phyloP scores from a whole-genome alignment of 495 filamentous ascomycete genomes.

The Daldinia grandis region DNA sequence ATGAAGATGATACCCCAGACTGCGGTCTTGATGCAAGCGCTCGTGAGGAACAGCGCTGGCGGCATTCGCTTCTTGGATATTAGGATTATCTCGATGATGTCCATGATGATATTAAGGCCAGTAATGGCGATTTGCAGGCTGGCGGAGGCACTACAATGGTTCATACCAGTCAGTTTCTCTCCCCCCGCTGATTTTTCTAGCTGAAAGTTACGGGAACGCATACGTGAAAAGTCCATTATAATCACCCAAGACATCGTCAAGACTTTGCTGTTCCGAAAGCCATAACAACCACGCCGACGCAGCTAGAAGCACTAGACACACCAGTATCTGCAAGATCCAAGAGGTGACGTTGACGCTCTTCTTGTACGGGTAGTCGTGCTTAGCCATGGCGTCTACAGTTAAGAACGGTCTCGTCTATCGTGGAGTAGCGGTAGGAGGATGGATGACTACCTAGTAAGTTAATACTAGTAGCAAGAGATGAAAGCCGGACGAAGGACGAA shows the following conservation, averaged over 20 bases:
- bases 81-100: conserved; percentile 40
- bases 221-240: conserved; percentile 21
- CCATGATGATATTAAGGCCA: conserved; percentile 28
- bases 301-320: conserved; percentile 28
- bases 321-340: conserved; percentile 36
- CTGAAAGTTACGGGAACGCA: not conserved
- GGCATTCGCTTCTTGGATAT: conserved; percentile 33
- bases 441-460: not conserved
- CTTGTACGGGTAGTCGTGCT: conserved; percentile 36
- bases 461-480: not conserved
- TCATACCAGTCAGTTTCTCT: conserved; percentile 19
- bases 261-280: not conserved
- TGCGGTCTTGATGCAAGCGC: conserved; percentile 33
- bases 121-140: conserved; percentile 34
- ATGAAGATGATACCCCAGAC: conserved; percentile 37
- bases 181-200: not conserved
- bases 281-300: conserved; percentile 23
- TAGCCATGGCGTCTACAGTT: conserved; percentile 17
- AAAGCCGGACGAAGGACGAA: not conserved
- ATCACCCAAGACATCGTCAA: not conserved
- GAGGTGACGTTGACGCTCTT: conserved; percentile 36
- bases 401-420: not conserved
- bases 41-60: conserved; percentile 27
- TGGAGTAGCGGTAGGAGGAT: not conserved
- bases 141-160: conserved; percentile 16